These are phyloP conservation scores for Raffaelea arxii DNA, from an alignment of 2,329 filamentous ascomycete species.

Conservation along the genomic window DNA sequence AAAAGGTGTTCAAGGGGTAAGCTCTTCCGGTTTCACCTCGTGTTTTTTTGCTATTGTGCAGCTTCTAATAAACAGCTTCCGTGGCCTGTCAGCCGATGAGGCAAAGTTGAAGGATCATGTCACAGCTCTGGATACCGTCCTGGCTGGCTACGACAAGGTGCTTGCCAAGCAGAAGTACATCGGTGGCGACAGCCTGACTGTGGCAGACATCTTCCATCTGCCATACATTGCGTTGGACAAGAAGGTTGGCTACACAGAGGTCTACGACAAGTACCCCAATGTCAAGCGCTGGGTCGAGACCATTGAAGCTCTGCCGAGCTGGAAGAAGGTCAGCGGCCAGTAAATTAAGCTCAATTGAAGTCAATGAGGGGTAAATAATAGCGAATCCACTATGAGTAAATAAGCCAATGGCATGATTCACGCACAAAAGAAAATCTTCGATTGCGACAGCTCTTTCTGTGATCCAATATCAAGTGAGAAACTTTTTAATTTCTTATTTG, in stretches of 20 bases:
- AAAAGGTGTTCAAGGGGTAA: conserved; percentile 1
- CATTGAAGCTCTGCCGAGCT: background rate
- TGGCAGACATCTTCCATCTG: background rate
- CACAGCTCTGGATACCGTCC: background rate
- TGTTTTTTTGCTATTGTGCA: background rate
- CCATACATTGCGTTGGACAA: background rate
- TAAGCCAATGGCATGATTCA: too few relatives aligned
- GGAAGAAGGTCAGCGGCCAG: conserved; percentile 2
- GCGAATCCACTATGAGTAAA: too few relatives aligned
- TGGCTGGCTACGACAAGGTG: background rate
- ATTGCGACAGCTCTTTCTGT: too few relatives aligned
- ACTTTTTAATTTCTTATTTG: too few relatives aligned
- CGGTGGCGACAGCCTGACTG: background rate
- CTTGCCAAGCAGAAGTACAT: conserved; percentile 1
- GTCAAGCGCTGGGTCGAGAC: background rate
- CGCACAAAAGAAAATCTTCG: too few relatives aligned
- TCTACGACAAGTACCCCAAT: conserved; percentile 1
- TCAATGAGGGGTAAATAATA: too few relatives aligned
- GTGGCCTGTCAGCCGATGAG: background rate
- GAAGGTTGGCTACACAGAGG: background rate
- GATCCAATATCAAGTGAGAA: too few relatives aligned
- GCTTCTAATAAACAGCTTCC: background rate
- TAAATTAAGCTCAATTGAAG: too few relatives aligned
- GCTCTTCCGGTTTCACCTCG: background rate
- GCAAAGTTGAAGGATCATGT: background rate